Evolutionary conservation across 1,284 basidiomycete species (phyloP).

Genomic region (Blastosporella zonata): DNA sequence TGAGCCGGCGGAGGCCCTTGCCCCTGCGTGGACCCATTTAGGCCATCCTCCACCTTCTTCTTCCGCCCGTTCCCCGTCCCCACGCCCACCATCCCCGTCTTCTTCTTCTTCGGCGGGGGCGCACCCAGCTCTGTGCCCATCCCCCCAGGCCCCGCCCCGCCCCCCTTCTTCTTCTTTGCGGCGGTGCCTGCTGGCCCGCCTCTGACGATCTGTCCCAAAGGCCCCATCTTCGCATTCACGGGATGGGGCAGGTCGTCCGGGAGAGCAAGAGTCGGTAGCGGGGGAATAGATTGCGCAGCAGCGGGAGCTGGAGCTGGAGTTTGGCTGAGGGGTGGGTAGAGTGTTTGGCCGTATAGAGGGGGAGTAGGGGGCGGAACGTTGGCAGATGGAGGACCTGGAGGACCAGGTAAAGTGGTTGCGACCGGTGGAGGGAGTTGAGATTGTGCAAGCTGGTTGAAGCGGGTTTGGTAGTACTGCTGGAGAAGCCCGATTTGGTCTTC

Average conservation of each 20-base stretch:
- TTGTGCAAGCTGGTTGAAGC: conserved; percentile 45
- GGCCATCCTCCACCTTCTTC: conserved; percentile 36
- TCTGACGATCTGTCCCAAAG: conserved; percentile 67
- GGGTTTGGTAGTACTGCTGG: conserved; percentile 68
- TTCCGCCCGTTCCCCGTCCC: conserved; percentile 42
- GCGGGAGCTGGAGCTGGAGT: conserved; percentile 21
- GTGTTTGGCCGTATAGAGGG: conserved; percentile 9
- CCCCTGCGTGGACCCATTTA: not conserved
- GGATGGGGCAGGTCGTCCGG: conserved; percentile 61
- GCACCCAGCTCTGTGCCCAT: conserved; percentile 20
- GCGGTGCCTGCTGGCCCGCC: conserved; percentile 25
- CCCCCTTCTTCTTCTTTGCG: conserved; percentile 39
- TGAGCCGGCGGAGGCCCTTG: not conserved
- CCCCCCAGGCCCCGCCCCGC: conserved; percentile 15
- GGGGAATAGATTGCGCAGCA: conserved; percentile 18
- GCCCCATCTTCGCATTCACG: conserved; percentile 67
- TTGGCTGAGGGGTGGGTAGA: conserved; percentile 5
- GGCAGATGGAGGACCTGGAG: conserved; percentile 19
- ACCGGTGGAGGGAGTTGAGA: conserved; percentile 16
- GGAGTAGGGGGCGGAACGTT: conserved; percentile 11
- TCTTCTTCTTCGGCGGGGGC: conserved; percentile 31
- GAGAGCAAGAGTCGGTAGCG: conserved; percentile 36
- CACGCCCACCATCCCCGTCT: conserved; percentile 32
- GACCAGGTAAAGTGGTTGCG: conserved; percentile 16
- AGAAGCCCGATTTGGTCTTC: conserved; percentile 85